Evolutionary conservation across 148 eudicot genomes (phyloP).

Genomic region (Vaccinium myrtillus): DNA sequence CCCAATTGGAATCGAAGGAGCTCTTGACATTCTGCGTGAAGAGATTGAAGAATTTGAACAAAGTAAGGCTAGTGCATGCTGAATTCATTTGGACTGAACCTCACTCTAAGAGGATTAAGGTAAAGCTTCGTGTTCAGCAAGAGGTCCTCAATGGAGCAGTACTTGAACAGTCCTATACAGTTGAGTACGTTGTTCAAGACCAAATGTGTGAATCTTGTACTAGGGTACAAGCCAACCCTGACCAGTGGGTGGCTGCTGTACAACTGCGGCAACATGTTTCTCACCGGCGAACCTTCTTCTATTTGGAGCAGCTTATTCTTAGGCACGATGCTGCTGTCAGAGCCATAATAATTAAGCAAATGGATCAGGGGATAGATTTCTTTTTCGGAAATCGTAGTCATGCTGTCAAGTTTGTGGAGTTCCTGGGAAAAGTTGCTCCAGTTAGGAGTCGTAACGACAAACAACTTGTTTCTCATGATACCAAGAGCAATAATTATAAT

Average conservation of each 20-base stretch:
- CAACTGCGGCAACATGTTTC: conserved; percentile 75
- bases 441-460: conserved; percentile 44
- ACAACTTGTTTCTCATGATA: conserved; percentile 60
- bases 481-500: conserved; percentile 63
- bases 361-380: conserved; percentile 70
- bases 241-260: conserved; percentile 76
- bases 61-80: conserved; percentile 44
- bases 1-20: conserved; percentile 64
- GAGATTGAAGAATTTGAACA: conserved; percentile 43
- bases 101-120: conserved; percentile 51
- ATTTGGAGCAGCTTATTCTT: conserved; percentile 54
- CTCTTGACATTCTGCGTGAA: conserved; percentile 68
- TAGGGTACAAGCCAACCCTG: conserved; percentile 66
- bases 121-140: conserved; percentile 46
- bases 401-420: conserved; percentile 63
- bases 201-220: conserved; percentile 70
- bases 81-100: conserved; percentile 50
- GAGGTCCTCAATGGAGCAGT: conserved; percentile 62
- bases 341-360: conserved; percentile 50
- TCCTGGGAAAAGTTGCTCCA: conserved; percentile 67
- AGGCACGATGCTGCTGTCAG: conserved; percentile 47
- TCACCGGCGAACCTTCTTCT: conserved; percentile 73
- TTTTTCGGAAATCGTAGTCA: conserved; percentile 68
- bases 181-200: conserved; percentile 66
- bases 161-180: conserved; percentile 56